Evolutionary conservation across 768 basidiomycete genomes (phyloP), one percentile per base, ranked within the genome.

Genomic region (Nidula microcarpa): DNA sequence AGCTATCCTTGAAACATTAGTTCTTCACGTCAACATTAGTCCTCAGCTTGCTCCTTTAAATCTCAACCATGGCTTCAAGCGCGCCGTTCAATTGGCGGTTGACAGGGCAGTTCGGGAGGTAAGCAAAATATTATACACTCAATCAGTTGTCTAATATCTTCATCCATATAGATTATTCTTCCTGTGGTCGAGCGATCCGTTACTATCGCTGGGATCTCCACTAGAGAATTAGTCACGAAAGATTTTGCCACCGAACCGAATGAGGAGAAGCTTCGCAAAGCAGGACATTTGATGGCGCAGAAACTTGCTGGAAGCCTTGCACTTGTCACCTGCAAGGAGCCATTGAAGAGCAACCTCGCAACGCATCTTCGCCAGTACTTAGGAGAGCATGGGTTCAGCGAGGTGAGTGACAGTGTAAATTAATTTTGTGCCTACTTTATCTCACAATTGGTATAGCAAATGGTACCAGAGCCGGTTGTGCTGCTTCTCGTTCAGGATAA

Each of bases 101-200:
- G 94, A 98, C 65, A 85, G 92, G 32, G 91, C 97, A 9, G 91
- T 98, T 52, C 87, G 97, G 56, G 97, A 99, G 77, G 92, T 93
- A 62, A 65, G 72, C 55, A 33, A 33, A 3, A 50, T 44, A 47
- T 51, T 11, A 36, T 41, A 46, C 3, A 5, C 3, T 23, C n/a
- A 11, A 18, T 45, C 49, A 5, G 5, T 45, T 53, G 32, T 47
- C 48, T 49, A 23, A 50, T 56, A 23, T 45, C 37, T 55, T 43
- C 45, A 35, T 52, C 32, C 35, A 47, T 34, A 1, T 57, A 94
- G 87, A 98, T 98, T 54, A 95, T 99, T 60, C 76, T 95, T 14
- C 97, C 97, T 5, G 96, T 99, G 49, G 95, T 99, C 18, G 97
- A 99, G 62, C 84, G 97, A 50, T 98, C 95, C 17, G 97, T 98